Base-by-base conservation (phyloP, 2,329 filamentous ascomycete species). In the Colletotrichum liaoningense region DNA sequence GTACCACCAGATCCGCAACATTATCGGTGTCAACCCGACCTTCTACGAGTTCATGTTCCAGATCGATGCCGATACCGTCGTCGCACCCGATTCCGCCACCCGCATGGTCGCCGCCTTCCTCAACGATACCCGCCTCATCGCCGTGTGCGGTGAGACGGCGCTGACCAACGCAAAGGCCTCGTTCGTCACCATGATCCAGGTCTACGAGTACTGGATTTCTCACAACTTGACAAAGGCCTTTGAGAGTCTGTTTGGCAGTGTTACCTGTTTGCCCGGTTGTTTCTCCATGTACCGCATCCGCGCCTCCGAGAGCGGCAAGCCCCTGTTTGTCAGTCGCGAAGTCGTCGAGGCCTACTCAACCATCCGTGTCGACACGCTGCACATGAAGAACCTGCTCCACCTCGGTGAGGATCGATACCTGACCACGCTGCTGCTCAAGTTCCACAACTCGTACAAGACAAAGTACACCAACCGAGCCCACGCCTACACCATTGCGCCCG, bases 171-270 rank as follows among this genome's bases (percentile, higher is more conserved):
- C 98, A 79, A 90, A 93, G 77, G 95, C 93, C 79, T 98, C 95
- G 95, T 98, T 95, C 80, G 91, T 97, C 94, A 99, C 97, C 14
- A 99, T 99, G 97, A 99, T 99, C 79, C 97, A 99, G 83, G 97
- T 99, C 76, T 99, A 99, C 85, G 97, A 99, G 83, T 99, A 99
- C 87, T 99, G 95, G 83, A 99, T 99, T 80, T 98, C 97, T 35
- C 97, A 99, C 88, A 94, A 99, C 84, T 86, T 99, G 82, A 89
- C 97, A 67, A 99, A 99, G 86, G 95, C 97, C 75, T 99, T 99
- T 81, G 97, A 99, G 83, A 98, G 95, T 74, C 90, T 99, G 74
- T 99, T 99, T 80, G 97, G 95, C 80, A 97, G 95, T 83, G 97
- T 99, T 74, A 99, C 97, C 73, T 99, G 97, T 89, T 88, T 99